These are phyloP conservation scores for Hypomyces perniciosus DNA, from an alignment of 2,329 filamentous ascomycete species.

Conservation along the genomic window DNA sequence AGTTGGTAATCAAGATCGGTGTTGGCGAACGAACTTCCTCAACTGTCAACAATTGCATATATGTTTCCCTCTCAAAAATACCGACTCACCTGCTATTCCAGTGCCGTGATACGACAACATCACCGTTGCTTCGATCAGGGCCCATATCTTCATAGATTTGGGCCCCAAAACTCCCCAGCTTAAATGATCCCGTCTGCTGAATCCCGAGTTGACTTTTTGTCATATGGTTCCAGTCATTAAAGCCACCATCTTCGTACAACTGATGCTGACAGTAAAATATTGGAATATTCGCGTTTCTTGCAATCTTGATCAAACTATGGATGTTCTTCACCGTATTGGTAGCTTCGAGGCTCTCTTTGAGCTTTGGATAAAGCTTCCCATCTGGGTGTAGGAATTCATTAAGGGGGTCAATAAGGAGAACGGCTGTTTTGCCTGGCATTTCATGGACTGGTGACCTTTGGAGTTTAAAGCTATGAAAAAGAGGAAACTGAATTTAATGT, in stretches of 20 bases:
- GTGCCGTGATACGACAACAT: conserved; percentile 14
- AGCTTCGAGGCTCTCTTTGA: conserved; percentile 8
- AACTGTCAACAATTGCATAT: neutral
- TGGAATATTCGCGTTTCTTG: conserved; percentile 9
- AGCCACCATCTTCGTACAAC: conserved; percentile 7
- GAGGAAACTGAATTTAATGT: no score
- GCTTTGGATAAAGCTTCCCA: conserved; percentile 10
- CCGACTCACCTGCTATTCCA: conserved; percentile 13
- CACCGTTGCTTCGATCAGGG: conserved; percentile 15
- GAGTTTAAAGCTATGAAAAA: no score
- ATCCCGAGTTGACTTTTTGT: conserved; percentile 1
- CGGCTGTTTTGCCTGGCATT: conserved; percentile 2
- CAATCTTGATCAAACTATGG: conserved; percentile 9
- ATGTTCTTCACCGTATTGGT: conserved; percentile 10
- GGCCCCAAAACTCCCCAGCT: conserved; percentile 14
- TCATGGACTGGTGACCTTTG: no score
- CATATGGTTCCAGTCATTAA: conserved; percentile 11
- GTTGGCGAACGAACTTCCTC: conserved; percentile 11
- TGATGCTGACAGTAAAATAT: conserved; percentile 16
- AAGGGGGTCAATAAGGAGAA: conserved; percentile 16
- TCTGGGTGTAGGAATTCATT: conserved; percentile 17
- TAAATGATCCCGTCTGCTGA: conserved; percentile 2
- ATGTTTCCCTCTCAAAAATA: neutral
- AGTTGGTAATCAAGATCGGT: conserved; percentile 14
- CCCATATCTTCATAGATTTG: conserved; percentile 14